Evolutionary conservation across 176 grass and related monocot genomes (phyloP).

Genomic region (Avena sativa): DNA sequence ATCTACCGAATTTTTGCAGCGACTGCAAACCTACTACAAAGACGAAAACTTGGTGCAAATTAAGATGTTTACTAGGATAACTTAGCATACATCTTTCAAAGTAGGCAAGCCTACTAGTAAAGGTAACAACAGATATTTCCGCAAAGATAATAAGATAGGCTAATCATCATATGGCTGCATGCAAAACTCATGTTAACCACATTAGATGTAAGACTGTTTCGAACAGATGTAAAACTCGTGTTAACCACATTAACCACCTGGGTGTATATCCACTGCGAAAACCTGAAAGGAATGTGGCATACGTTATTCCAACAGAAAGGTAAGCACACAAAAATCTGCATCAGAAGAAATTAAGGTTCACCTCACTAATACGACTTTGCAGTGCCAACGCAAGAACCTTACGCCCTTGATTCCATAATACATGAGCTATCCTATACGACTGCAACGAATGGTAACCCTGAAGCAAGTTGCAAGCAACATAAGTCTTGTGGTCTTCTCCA

Average conservation of each 20-base stretch:
- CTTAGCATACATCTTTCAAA: background rate
- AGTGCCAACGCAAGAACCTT: conserved; percentile 90
- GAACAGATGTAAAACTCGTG: too few relatives aligned
- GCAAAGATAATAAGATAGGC: background rate
- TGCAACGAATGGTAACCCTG: conserved; percentile 97
- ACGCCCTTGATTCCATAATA: conserved; percentile 94
- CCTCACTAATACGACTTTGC: conserved; percentile 98
- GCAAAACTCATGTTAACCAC: background rate
- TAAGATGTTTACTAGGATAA: background rate
- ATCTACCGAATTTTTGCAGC: background rate
- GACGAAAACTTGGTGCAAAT: background rate
- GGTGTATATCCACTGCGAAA: conserved; percentile 97
- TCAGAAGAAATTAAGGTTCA: conserved; percentile 49
- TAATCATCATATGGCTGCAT: background rate
- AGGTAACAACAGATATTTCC: background rate
- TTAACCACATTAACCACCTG: too few relatives aligned
- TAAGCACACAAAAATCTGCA: conserved; percentile 17
- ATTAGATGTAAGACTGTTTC: background rate
- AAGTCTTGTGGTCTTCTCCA: background rate
- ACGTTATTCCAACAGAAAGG: conserved; percentile 26
- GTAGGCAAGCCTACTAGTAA: background rate
- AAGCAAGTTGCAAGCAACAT: conserved; percentile 29
- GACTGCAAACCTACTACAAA: background rate
- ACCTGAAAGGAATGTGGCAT: conserved; percentile 59
- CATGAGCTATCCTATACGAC: conserved; percentile 95